A percentile compares a stretch with the other conserved stretches of the same genome.
Conservation (phyloP, 164 flowering plant species). For the Cinnamomum micranthum region DNA sequence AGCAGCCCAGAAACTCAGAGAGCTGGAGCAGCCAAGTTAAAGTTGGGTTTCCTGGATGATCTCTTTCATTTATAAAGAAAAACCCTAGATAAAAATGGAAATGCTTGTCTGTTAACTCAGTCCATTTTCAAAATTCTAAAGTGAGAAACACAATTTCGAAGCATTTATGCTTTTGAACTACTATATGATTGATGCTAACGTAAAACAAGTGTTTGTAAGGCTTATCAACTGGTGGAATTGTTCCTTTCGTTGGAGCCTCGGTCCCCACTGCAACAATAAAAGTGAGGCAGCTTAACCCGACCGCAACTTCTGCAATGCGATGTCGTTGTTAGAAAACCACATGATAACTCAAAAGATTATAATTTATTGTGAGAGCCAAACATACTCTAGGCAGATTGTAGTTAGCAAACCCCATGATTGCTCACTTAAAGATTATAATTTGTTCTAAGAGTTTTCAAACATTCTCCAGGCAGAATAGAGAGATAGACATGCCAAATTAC, state of each 20-base stretch:
- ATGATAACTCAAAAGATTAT: neutral
- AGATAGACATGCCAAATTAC: neutral
- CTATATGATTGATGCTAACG: neutral
- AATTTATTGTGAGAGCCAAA: too few relatives aligned
- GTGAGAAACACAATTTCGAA: neutral
- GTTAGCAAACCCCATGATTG: neutral
- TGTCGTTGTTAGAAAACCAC: neutral
- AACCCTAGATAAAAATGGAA: neutral
- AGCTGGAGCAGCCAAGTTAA: neutral
- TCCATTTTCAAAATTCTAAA: neutral
- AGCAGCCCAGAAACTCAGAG: neutral
- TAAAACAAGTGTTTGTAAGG: neutral
- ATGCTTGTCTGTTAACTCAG: neutral
- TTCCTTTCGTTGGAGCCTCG: slow-evolving; percentile 9
- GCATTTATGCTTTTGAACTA: neutral
- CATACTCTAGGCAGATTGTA: neutral
- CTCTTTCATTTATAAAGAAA: neutral
- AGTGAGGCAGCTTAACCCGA: slow-evolving; percentile 84
- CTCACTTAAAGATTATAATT: neutral
- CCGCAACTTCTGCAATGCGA: slow-evolving; percentile 65
- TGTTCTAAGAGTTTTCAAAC: neutral
- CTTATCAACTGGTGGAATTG: neutral
- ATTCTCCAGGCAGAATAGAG: neutral
- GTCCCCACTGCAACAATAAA: slow-evolving; percentile 71
- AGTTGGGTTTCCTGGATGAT: neutral